phyloP scores from a whole-genome alignment of 768 basidiomycete species.

The Dacryopinax primogenitus region DNA sequence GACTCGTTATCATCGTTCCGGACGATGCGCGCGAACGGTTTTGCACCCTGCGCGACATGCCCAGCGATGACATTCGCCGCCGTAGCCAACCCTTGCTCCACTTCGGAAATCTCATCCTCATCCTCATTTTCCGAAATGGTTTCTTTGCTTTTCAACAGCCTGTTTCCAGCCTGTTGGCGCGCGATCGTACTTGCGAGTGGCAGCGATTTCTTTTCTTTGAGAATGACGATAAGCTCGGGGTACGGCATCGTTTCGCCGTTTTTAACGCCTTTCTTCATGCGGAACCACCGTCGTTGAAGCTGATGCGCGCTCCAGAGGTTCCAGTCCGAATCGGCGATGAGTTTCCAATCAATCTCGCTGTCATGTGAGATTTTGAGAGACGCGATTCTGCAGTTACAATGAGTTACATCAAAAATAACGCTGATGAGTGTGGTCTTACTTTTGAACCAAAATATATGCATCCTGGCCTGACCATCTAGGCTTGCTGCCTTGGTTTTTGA shows the following conservation, averaged over 20 bases:
- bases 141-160: neutral
- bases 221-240: conserved; percentile 16
- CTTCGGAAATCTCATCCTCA: neutral
- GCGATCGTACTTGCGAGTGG: neutral
- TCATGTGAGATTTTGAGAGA: conserved; percentile 64
- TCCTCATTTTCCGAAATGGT: conserved; percentile 2
- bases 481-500: conserved; percentile 58
- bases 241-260: conserved; percentile 72
- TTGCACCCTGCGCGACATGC: neutral
- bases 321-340: conserved; percentile 59
- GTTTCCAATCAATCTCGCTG: conserved; percentile 76
- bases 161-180: neutral
- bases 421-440: conserved; percentile 36
- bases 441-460: conserved; percentile 68
- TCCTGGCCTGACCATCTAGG: conserved; percentile 65
- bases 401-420: neutral
- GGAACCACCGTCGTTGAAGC: conserved; percentile 66
- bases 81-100: neutral
- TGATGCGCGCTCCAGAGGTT: conserved; percentile 74
- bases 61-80: neutral
- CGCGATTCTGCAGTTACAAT: conserved; percentile 42
- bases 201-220: conserved; percentile 6
- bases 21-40: neutral
- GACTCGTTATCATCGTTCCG: neutral
- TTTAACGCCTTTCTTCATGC: conserved; percentile 64